Evolutionary conservation across 2,329 filamentous ascomycete species (phyloP).

Genomic region (Hymenoscyphus repandus): DNA sequence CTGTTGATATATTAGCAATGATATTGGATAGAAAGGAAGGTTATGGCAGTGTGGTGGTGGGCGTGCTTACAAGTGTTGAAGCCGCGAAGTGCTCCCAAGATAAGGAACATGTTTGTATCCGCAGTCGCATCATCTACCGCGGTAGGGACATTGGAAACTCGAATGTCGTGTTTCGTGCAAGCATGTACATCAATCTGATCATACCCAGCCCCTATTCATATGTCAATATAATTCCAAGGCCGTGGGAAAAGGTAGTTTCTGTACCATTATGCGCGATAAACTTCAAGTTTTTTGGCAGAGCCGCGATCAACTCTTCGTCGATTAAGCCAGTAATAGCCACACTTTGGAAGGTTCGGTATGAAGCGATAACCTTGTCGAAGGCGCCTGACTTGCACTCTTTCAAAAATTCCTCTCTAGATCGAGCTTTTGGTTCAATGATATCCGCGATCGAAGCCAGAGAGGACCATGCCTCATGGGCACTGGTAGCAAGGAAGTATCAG

Average conservation of each 20-base stretch:
- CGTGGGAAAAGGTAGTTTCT: constrained; percentile 12
- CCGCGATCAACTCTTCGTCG: constrained; percentile 63
- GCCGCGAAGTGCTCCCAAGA: constrained; percentile 73
- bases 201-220: constrained; percentile 66
- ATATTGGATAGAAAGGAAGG: background rate
- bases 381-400: constrained; percentile 59
- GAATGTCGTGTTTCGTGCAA: constrained; percentile 61
- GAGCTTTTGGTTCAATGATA: constrained; percentile 57
- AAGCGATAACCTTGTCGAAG: constrained; percentile 59
- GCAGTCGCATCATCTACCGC: constrained; percentile 80
- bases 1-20: constrained; percentile 13
- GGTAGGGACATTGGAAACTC: constrained; percentile 75
- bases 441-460: constrained; percentile 57
- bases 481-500: constrained; percentile 31
- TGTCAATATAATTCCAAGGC: background rate
- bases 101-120: constrained; percentile 74
- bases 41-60: background rate
- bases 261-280: constrained; percentile 58
- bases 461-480: constrained; percentile 62
- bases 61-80: constrained; percentile 49
- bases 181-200: constrained; percentile 73
- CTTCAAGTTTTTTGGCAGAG: constrained; percentile 46
- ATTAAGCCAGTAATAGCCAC: constrained; percentile 60
- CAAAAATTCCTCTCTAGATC: constrained; percentile 61
- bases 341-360: constrained; percentile 68